phyloP scores from a whole-genome alignment of 2,329 filamentous ascomycete genomes.

The Xylaria arbuscula region DNA sequence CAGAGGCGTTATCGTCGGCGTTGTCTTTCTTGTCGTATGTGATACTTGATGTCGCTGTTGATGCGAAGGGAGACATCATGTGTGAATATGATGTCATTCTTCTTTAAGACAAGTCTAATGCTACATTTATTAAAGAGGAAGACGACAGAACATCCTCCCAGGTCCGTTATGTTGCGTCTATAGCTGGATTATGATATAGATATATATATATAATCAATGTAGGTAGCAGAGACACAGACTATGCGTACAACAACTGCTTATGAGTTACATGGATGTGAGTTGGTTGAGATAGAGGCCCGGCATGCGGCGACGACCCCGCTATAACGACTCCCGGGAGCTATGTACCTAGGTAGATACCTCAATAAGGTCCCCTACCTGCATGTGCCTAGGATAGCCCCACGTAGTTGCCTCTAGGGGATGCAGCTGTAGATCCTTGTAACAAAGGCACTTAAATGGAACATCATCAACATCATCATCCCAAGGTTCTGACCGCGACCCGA shows the following conservation, averaged over 20 bases:
- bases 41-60: background rate
- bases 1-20: conserved; percentile 3
- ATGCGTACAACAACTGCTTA: background rate
- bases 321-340: background rate
- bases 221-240: no score
- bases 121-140: background rate
- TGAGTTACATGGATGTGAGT: background rate
- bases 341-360: no score
- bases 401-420: no score
- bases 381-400: no score
- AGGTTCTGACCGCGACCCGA: background rate
- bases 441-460: background rate
- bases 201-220: no score
- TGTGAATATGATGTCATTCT: conserved; percentile 22
- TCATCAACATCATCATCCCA: background rate
- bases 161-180: no score
- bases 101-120: background rate
- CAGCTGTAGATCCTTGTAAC: background rate
- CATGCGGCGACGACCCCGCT: background rate
- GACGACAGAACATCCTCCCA: no score
- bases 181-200: no score
- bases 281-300: background rate
- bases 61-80: background rate
- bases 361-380: no score
- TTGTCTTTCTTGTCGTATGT: background rate